Conservation (phyloP, 192 early-diverging fungal genomes). For the Dissophora globulifera region DNA sequence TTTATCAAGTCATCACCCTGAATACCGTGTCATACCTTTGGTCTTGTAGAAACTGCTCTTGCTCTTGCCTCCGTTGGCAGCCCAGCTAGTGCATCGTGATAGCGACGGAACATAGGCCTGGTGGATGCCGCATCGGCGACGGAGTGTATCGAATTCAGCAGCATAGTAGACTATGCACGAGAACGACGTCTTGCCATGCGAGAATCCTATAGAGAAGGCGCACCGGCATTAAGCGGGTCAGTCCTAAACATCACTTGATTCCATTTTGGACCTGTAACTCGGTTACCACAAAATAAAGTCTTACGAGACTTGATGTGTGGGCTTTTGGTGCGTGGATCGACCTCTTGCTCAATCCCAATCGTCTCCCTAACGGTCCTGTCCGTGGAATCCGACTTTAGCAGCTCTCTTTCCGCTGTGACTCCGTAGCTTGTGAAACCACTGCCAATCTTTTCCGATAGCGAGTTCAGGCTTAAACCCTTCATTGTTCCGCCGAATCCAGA, state of each 20-base stretch:
- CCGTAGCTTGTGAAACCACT: slow-evolving; percentile 40
- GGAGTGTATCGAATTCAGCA: slow-evolving; percentile 86
- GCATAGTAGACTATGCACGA: slow-evolving; percentile 88
- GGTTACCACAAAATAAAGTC: slow-evolving; percentile 18
- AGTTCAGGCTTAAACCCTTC: slow-evolving; percentile 48
- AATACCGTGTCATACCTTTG: slow-evolving; percentile 62
- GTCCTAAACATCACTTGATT: too few relatives aligned
- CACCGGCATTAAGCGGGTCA: too few relatives aligned
- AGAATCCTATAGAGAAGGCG: slow-evolving; percentile 64
- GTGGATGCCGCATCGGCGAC: slow-evolving; percentile 83
- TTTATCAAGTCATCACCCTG: too few relatives aligned
- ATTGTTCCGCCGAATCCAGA: slow-evolving; percentile 47
- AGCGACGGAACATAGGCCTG: slow-evolving; percentile 83
- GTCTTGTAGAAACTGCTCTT: slow-evolving; percentile 89
- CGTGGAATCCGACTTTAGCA: background rate
- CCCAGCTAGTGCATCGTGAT: slow-evolving; percentile 80
- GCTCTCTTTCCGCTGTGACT: slow-evolving; percentile 21
- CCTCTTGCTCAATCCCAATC: slow-evolving; percentile 11
- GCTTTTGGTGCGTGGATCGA: slow-evolving; percentile 11
- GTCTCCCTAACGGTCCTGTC: slow-evolving; percentile 16
- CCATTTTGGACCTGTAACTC: too few relatives aligned
- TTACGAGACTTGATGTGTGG: slow-evolving; percentile 70
- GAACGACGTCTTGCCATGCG: slow-evolving; percentile 76
- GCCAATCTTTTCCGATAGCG: slow-evolving; percentile 50
- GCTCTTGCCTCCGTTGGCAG: slow-evolving; percentile 87